phyloP scores from a whole-genome alignment of 352 stramenopile species.

The Globisporangium orthogonon region DNA sequence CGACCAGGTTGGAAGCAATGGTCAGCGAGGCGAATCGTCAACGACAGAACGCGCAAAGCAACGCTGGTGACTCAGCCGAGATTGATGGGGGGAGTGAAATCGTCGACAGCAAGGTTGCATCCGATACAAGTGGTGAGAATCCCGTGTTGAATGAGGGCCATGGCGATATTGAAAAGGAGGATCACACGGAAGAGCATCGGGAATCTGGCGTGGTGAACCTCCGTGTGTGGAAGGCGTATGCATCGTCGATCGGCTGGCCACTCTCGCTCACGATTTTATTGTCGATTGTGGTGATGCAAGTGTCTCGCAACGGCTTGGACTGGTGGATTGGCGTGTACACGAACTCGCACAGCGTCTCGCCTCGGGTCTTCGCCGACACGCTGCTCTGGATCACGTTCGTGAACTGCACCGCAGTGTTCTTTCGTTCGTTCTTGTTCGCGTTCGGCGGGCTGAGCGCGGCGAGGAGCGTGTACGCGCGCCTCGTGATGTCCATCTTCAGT shows the following conservation, averaged over 20 bases:
- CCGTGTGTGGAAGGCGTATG: slow-evolving; percentile 63
- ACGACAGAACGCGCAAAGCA: neutral
- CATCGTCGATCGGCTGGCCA: slow-evolving; percentile 33
- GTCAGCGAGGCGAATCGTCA: slow-evolving; percentile 7
- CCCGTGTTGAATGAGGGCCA: neutral
- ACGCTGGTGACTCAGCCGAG: neutral
- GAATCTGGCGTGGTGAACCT: slow-evolving; percentile 44
- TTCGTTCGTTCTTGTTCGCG: slow-evolving; percentile 84
- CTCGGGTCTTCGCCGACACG: slow-evolving; percentile 41
- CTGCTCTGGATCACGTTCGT: slow-evolving; percentile 56
- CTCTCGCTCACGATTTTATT: slow-evolving; percentile 47
- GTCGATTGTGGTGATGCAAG: slow-evolving; percentile 63
- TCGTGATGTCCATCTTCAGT: slow-evolving; percentile 49
- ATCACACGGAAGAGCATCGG: slow-evolving; percentile 44
- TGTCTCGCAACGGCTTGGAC: slow-evolving; percentile 69
- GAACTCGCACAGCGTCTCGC: slow-evolving; percentile 42
- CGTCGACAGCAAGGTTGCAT: neutral
- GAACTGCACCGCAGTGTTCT: slow-evolving; percentile 63
- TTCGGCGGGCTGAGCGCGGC: slow-evolving; percentile 71
- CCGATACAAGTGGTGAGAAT: neutral
- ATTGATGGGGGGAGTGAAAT: neutral
- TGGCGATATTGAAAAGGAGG: neutral
- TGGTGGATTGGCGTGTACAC: slow-evolving; percentile 85
- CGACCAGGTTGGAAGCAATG: slow-evolving; percentile 24
- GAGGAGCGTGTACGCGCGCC: slow-evolving; percentile 40